Base-by-base conservation (phyloP, 106 monocot genomes). In the Triglochin maritima region DNA sequence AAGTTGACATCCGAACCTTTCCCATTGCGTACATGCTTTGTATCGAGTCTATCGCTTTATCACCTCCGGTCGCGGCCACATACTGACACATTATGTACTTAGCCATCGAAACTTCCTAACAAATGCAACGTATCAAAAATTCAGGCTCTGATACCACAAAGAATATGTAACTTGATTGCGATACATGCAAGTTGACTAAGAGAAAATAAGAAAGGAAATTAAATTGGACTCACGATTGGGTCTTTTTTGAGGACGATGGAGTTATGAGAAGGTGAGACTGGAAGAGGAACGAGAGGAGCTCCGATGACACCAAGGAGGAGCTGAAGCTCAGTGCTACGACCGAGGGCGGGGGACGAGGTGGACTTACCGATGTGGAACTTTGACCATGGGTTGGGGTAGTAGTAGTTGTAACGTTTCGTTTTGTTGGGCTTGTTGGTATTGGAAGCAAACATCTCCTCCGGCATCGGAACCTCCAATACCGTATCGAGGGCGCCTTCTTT, bases 1-100 rank as follows among this genome's bases (percentile, higher is more conserved):
- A 71, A 4, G 84, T 65, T 59, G 63, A 51, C 87, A 90, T 89
- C 65, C 68, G 47, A 14, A 94, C 89, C 77, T 90, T 90, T n/a
- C 94, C 94, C 70, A 90, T 80, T 0, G 89, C 94, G 66, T 83
- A 94, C 94, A 89, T 87, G 76, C 85, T 94, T 15, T 8, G 59
- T 46, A 85, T 72, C 10, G 75, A 59, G 14, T 75, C 70, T 56
- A 94, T 11, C 50, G 85, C 89, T 48, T 64, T 46, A 45, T 83
- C 82, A 47, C 94, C 94, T 9, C 94, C 94, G 0, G 68, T 50
- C 17, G 94, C 94, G 16, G 94, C 89, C 0, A 90, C 47, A 73
- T 94, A 94, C 50, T 94, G 94, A 67, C 79, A 74, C 46, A 94
- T 75, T 7, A 94, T 94, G 81, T 94, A 94, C 59, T 85, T 89